These are phyloP conservation scores for Pseudocercospora eumusae DNA, from an alignment of 2,329 filamentous ascomycete species.

Conservation along the genomic window DNA sequence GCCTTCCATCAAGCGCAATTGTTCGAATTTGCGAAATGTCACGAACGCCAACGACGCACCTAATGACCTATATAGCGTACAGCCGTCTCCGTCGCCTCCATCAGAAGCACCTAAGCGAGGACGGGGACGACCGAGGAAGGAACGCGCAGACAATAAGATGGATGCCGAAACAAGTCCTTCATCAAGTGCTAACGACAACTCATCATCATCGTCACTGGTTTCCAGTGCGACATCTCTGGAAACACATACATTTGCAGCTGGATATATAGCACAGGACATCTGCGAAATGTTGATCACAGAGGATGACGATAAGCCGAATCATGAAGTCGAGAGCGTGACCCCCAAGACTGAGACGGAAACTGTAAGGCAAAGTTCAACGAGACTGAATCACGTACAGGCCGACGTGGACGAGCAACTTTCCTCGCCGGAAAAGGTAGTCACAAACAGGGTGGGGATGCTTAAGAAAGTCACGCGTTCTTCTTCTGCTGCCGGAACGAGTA, in stretches of 20 bases:
- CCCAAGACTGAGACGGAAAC: slow-evolving; percentile 14
- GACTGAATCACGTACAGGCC: slow-evolving; percentile 4
- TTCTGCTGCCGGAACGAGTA: slow-evolving; percentile 16
- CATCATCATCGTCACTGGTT: slow-evolving; percentile 30
- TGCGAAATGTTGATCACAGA: slow-evolving; percentile 37
- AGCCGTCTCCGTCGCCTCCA: slow-evolving; percentile 28
- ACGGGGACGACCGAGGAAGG: slow-evolving; percentile 31
- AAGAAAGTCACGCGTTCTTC: slow-evolving; percentile 20
- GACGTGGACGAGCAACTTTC: slow-evolving; percentile 12
- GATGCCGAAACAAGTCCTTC: slow-evolving; percentile 29
- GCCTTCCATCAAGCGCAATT: slow-evolving; percentile 31
- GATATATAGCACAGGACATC: slow-evolving; percentile 36
- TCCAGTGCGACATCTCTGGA: slow-evolving; percentile 38
- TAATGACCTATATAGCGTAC: slow-evolving; percentile 30
- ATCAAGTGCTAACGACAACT: slow-evolving; percentile 28
- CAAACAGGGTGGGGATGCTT: slow-evolving; percentile 14
- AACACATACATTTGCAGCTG: slow-evolving; percentile 27
- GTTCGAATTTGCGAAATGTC: slow-evolving; percentile 34
- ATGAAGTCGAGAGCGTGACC: slow-evolving; percentile 12
- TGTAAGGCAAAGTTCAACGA: slow-evolving; percentile 10
- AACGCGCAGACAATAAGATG: slow-evolving; percentile 14
- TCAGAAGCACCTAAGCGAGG: slow-evolving; percentile 25
- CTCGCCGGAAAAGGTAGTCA: slow-evolving; percentile 17
- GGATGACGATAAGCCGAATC: slow-evolving; percentile 15
- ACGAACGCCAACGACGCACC: slow-evolving; percentile 31